Evolutionary conservation across 306 rosid species (phyloP).

Genomic region (Inga oerstediana): DNA sequence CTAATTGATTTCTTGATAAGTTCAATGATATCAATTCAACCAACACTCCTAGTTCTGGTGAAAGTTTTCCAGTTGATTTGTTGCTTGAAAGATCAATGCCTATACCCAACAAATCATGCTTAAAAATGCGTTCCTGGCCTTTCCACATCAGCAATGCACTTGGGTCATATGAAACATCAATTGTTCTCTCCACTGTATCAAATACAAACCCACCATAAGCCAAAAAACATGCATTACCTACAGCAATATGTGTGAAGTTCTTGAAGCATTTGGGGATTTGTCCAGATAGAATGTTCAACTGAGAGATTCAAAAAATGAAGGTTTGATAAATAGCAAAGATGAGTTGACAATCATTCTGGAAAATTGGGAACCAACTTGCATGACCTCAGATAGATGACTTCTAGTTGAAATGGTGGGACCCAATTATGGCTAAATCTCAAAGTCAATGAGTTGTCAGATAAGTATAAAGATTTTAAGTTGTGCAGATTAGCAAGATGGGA

Average conservation of each 20-base stretch:
- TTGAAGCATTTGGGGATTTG: neutral
- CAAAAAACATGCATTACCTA: no score
- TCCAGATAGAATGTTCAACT: neutral
- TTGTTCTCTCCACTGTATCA: no score
- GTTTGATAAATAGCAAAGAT: neutral
- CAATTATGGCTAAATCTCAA: neutral
- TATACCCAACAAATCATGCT: neutral
- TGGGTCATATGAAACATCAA: neutral
- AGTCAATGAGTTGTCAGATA: constrained; percentile 11
- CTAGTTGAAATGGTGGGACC: constrained; percentile 20
- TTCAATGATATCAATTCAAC: no score
- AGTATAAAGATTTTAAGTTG: neutral
- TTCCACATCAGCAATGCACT: constrained; percentile 20
- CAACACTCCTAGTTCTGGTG: no score
- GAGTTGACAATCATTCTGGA: constrained; percentile 4
- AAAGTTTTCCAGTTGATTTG: no score
- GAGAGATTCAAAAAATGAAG: neutral
- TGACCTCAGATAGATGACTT: neutral
- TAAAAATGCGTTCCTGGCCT: neutral
- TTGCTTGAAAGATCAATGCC: neutral
- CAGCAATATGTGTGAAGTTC: neutral
- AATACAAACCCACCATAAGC: no score
- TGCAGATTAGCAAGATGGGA: neutral
- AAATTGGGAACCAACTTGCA: constrained; percentile 11
- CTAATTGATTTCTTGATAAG: no score